A percentile compares a stretch with the other conserved stretches of the same genome.
These are phyloP conservation scores for Fusarium coffeatum DNA, from an alignment of 2,329 filamentous ascomycete species.

Conservation along the genomic window DNA sequence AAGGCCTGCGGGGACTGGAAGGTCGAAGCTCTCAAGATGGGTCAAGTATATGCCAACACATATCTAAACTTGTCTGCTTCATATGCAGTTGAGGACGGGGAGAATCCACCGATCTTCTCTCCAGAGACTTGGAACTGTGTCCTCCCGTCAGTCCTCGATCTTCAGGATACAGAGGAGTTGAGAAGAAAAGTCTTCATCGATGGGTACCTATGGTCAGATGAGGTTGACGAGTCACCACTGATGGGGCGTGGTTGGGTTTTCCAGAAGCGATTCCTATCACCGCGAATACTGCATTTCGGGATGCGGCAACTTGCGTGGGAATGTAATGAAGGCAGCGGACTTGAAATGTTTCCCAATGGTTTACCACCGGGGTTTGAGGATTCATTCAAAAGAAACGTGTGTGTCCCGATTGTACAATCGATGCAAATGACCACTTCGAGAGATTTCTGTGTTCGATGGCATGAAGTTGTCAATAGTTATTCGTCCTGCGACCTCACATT, in stretches of 20 bases:
- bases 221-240: neutral
- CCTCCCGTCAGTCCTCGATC: too few relatives aligned
- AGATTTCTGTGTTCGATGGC: neutral
- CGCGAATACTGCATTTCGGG: conserved; percentile 15
- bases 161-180: too few relatives aligned
- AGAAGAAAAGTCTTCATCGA: too few relatives aligned
- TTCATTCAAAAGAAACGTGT: neutral
- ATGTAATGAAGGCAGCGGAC: conserved; percentile 1
- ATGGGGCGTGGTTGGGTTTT: conserved; percentile 23
- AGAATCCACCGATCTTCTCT: too few relatives aligned
- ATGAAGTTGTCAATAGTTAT: neutral
- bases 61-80: conserved; percentile 13
- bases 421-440: neutral
- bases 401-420: neutral
- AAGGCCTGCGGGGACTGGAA: conserved; percentile 2
- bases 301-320: conserved; percentile 22
- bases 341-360: conserved; percentile 18
- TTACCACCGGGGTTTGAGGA: neutral
- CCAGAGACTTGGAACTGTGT: too few relatives aligned
- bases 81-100: neutral
- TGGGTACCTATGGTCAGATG: conserved; percentile 6
- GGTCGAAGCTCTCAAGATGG: conserved; percentile 1
- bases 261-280: conserved; percentile 18
- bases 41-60: conserved; percentile 9
- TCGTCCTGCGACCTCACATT: neutral